Conservation (phyloP, 169 alveolate species). For the Babesia gibsoni region DNA sequence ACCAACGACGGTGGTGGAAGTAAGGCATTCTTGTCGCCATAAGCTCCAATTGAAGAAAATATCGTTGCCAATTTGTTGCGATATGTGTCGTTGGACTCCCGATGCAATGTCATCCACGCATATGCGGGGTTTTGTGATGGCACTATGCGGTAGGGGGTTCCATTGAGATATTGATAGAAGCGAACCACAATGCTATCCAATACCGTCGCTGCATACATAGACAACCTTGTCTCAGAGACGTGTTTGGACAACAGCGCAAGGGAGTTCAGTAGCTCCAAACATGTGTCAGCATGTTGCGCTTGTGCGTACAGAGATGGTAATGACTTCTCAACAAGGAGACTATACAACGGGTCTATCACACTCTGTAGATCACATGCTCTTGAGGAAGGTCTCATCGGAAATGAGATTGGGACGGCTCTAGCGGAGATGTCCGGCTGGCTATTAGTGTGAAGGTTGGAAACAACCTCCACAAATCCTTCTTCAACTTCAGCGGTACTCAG, state of each 20-base stretch:
- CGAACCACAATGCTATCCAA: slow-evolving; percentile 46
- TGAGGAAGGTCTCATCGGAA: too few relatives aligned
- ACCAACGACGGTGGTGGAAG: slow-evolving; percentile 49
- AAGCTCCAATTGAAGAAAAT: slow-evolving; percentile 34
- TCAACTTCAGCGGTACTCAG: neutral
- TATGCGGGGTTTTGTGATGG: neutral
- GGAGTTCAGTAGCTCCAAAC: slow-evolving; percentile 43
- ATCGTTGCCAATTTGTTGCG: slow-evolving; percentile 48
- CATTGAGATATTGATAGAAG: slow-evolving; percentile 41
- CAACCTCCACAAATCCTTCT: neutral
- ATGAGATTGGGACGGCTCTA: neutral
- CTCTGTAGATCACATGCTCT: slow-evolving; percentile 11
- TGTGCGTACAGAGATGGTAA: slow-evolving; percentile 39
- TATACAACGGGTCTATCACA: slow-evolving; percentile 46
- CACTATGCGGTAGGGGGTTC: neutral
- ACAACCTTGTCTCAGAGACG: slow-evolving; percentile 11
- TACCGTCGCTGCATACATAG: slow-evolving; percentile 10
- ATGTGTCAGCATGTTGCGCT: slow-evolving; percentile 20
- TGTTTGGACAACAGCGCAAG: slow-evolving; percentile 46
- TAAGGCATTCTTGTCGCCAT: slow-evolving; percentile 12
- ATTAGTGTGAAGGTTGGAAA: neutral
- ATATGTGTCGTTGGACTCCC: slow-evolving; percentile 24
- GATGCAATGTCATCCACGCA: slow-evolving; percentile 48
- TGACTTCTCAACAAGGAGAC: slow-evolving; percentile 25
- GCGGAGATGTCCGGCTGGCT: slow-evolving; percentile 12